phyloP scores from a whole-genome alignment of 441 rosid species.

The Adansonia rubrostipa region DNA sequence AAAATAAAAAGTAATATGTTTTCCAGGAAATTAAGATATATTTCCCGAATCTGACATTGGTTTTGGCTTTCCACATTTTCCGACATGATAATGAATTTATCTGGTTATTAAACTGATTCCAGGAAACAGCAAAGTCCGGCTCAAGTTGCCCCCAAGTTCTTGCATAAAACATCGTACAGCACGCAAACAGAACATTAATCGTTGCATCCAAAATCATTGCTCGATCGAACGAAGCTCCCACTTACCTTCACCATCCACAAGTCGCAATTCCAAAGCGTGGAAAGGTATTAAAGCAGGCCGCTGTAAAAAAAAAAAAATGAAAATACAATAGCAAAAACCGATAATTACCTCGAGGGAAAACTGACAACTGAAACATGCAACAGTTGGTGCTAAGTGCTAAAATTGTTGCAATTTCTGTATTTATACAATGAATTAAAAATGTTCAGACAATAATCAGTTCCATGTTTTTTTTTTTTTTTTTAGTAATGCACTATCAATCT shows the following conservation, averaged over 20 bases:
- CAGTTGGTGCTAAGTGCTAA: neutral
- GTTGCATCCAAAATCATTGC: constrained; percentile 38
- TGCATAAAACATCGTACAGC: neutral
- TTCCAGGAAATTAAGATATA: neutral
- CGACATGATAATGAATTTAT: neutral
- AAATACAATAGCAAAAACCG: neutral
- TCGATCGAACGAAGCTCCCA: constrained; percentile 90
- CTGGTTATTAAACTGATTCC: neutral
- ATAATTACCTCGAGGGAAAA: neutral
- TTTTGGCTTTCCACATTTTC: neutral
- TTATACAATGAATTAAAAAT: too few relatives aligned
- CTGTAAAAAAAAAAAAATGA: constrained; percentile 41
- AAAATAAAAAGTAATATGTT: constrained; percentile 5
- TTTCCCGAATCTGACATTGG: neutral
- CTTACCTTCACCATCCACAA: constrained; percentile 96
- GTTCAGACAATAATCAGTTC: too few relatives aligned
- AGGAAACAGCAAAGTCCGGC: neutral
- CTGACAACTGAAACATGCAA: neutral
- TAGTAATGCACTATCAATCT: too few relatives aligned
- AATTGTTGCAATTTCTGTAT: neutral
- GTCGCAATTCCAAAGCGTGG: constrained; percentile 79
- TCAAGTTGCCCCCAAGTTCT: neutral
- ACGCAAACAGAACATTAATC: neutral
- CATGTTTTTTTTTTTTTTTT: too few relatives aligned
- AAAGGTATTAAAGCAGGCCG: constrained; percentile 96